Percentiles rank a stretch among this genome's conserved stretches.
Evolutionary conservation across 2,329 filamentous ascomycete genomes (phyloP).

Genomic region (Aspergillus hortae): DNA sequence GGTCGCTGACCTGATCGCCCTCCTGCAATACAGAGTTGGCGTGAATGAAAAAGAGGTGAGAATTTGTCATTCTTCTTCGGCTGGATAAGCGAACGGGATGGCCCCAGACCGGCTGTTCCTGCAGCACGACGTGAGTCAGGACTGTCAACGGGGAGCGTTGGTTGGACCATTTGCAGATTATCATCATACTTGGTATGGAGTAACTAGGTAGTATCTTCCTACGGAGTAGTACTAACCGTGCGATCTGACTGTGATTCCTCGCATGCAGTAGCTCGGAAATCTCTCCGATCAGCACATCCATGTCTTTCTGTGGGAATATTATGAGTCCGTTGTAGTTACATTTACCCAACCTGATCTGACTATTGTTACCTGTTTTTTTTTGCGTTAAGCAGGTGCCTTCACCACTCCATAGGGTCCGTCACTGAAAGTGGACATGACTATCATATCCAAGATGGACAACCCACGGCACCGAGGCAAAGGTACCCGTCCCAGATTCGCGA

Average conservation of each 20-base stretch:
- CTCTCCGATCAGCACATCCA: no score
- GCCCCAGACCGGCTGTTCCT: constrained; percentile 8
- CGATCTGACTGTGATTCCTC: no score
- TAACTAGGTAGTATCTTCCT: not conserved
- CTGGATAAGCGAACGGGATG: not conserved
- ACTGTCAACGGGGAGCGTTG: constrained; percentile 2
- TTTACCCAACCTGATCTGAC: no score
- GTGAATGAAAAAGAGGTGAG: not conserved
- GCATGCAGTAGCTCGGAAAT: no score
- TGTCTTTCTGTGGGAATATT: no score
- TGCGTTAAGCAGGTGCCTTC: no score
- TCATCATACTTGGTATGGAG: not conserved
- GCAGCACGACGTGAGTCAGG: constrained; percentile 15
- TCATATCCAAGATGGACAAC: no score
- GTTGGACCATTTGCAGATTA: constrained; percentile 5
- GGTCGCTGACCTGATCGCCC: not conserved
- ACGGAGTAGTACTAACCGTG: no score
- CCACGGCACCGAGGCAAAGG: constrained; percentile 5
- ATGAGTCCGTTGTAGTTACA: no score
- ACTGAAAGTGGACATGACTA: no score
- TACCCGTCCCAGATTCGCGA: constrained; percentile 4
- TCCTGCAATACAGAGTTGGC: not conserved
- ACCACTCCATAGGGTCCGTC: no score
- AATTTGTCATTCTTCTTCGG: constrained; percentile 12
- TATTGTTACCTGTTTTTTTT: no score